Evolutionary conservation across 208 protist genomes (phyloP).

Genomic region (Vickermania ingenoplastis): DNA sequence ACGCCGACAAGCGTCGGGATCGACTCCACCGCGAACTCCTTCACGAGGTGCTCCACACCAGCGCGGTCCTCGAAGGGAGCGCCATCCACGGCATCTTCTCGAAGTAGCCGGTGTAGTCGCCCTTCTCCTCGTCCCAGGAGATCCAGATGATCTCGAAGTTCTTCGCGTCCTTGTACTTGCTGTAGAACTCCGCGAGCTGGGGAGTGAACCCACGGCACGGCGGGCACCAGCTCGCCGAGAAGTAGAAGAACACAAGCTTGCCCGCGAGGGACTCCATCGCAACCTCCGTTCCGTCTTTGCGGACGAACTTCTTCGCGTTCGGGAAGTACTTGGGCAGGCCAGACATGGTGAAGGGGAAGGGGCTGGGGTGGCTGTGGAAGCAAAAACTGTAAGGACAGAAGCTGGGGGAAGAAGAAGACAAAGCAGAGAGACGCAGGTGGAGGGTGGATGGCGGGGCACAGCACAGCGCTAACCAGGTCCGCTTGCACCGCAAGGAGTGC

Average conservation of each 20-base stretch:
- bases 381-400: constrained; percentile 1
- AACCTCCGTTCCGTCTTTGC: constrained; percentile 22
- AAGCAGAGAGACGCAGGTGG: not conserved
- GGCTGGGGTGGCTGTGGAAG: not conserved
- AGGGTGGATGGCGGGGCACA: too few species aligned
- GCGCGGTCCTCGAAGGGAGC: too few species aligned
- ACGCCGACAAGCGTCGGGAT: constrained; percentile 71
- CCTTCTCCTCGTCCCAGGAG: constrained; percentile 39
- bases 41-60: constrained; percentile 19
- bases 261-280: constrained; percentile 22
- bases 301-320: constrained; percentile 28
- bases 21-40: constrained; percentile 48
- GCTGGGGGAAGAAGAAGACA: not conserved
- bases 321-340: constrained; percentile 56
- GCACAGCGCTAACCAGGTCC: too few species aligned
- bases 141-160: constrained; percentile 67
- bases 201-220: constrained; percentile 77
- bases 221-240: constrained; percentile 75
- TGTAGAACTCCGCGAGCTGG: constrained; percentile 49
- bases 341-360: constrained; percentile 30
- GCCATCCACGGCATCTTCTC: too few species aligned
- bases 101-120: constrained; percentile 52
- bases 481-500: too few species aligned
- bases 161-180: constrained; percentile 16
- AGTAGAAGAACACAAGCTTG: constrained; percentile 58